Evolutionary conservation across 2,329 filamentous ascomycete species (phyloP).

Genomic region (Leptoxyphium fumago): DNA sequence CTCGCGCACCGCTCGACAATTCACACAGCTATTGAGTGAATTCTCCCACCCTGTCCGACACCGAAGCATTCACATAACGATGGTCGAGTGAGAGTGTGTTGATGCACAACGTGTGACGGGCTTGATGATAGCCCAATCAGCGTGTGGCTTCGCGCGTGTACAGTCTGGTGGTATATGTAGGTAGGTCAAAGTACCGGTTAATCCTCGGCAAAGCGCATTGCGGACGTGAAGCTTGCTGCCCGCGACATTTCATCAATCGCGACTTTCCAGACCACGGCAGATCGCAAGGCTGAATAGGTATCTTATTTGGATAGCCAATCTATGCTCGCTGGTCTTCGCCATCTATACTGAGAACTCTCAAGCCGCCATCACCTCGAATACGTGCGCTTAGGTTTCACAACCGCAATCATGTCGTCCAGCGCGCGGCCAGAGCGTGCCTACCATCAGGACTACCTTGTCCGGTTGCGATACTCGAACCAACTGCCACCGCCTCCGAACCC

Average conservation of each 20-base stretch:
- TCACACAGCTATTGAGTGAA: no score
- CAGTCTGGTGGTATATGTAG: neutral
- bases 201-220: neutral
- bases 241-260: neutral
- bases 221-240: neutral
- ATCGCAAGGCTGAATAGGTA: no score
- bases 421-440: constrained; percentile 26
- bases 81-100: no score
- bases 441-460: constrained; percentile 94
- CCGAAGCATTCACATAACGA: no score
- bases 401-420: constrained; percentile 6
- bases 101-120: no score
- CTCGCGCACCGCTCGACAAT: no score
- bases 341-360: neutral
- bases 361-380: neutral
- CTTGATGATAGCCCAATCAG: neutral
- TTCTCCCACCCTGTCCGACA: no score
- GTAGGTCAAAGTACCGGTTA: neutral
- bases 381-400: neutral
- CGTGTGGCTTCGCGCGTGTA: neutral
- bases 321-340: no score
- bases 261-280: no score
- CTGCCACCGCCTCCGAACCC: constrained; percentile 87
- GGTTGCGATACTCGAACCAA: constrained; percentile 89
- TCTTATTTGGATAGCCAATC: no score